These are phyloP conservation scores for Protomyces gravidus DNA, from an alignment of 1,139 yeast species.

Conservation along the genomic window DNA sequence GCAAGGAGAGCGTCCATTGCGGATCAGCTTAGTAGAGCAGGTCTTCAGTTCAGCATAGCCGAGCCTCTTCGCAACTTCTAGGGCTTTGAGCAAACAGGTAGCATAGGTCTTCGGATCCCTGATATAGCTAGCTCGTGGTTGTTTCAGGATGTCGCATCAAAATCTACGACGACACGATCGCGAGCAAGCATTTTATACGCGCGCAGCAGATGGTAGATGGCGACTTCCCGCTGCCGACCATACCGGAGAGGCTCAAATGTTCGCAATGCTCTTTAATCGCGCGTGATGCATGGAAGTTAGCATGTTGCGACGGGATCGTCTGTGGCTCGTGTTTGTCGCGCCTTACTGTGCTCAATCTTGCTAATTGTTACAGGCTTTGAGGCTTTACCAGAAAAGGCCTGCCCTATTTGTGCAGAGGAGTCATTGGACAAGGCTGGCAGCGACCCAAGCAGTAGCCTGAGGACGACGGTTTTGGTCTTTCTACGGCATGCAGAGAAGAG, in stretches of 20 bases:
- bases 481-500: conserved; percentile 27
- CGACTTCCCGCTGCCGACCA: conserved; percentile 19
- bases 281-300: conserved; percentile 25
- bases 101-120: too few relatives aligned
- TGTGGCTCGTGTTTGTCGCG: conserved; percentile 22
- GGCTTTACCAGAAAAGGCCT: not conserved
- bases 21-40: not conserved
- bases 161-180: too few relatives aligned
- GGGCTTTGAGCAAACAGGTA: too few relatives aligned
- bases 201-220: not conserved
- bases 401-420: conserved; percentile 20
- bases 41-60: too few relatives aligned
- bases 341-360: too few relatives aligned
- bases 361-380: conserved; percentile 24
- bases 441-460: conserved; percentile 10
- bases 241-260: conserved; percentile 26
- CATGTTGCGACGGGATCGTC: conserved; percentile 22
- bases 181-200: too few relatives aligned
- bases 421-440: conserved; percentile 13
- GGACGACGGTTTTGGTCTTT: conserved; percentile 25
- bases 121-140: too few relatives aligned
- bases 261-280: conserved; percentile 11
- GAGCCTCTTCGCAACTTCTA: too few relatives aligned
- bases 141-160: too few relatives aligned
- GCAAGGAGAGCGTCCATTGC: conserved; percentile 25